Evolutionary conservation across 108 stramenopile species (phyloP).

Genomic region (Cyclotella sp.): DNA sequence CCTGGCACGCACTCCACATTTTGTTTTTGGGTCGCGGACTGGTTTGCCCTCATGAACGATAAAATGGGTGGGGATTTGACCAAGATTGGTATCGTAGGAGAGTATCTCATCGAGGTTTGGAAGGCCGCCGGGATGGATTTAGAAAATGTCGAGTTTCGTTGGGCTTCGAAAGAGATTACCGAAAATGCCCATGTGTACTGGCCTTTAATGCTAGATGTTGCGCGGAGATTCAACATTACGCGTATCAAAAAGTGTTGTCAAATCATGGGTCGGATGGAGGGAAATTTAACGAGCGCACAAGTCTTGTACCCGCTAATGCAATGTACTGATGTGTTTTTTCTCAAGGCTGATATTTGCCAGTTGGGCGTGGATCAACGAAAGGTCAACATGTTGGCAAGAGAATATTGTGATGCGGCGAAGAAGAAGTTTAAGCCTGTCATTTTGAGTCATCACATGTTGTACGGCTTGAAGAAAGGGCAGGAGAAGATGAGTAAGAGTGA

Average conservation of each 20-base stretch:
- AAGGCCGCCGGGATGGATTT: conserved; percentile 99
- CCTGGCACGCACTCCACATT: conserved; percentile 90
- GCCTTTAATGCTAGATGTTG: conserved; percentile 98
- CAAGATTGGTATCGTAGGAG: conserved; percentile 93
- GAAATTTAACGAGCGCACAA: conserved; percentile 94
- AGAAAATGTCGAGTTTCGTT: conserved; percentile 96
- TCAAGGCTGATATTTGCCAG: conserved; percentile 99
- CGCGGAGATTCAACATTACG: conserved; percentile 92
- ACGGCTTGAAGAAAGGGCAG: conserved; percentile 98
- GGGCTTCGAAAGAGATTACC: conserved; percentile 99
- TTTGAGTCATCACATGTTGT: conserved; percentile 93
- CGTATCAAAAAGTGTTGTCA: conserved; percentile 98
- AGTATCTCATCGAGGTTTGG: conserved; percentile 99
- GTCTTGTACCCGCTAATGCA: conserved; percentile 98
- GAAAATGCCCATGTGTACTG: conserved; percentile 88
- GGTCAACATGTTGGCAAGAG: conserved; percentile 99
- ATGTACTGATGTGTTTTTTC: conserved; percentile 99
- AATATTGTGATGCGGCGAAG: conserved; percentile 95
- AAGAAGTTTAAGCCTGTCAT: conserved; percentile 97
- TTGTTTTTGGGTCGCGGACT: conserved; percentile 99
- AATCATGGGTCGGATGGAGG: conserved; percentile 99
- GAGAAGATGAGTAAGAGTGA: conserved; percentile 99
- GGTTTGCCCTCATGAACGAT: conserved; percentile 99
- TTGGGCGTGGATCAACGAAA: conserved; percentile 99
- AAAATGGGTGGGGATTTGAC: conserved; percentile 98